Base-by-base conservation (phyloP, 805 yeast genomes). In the Zygoascus bituminiphila region DNA sequence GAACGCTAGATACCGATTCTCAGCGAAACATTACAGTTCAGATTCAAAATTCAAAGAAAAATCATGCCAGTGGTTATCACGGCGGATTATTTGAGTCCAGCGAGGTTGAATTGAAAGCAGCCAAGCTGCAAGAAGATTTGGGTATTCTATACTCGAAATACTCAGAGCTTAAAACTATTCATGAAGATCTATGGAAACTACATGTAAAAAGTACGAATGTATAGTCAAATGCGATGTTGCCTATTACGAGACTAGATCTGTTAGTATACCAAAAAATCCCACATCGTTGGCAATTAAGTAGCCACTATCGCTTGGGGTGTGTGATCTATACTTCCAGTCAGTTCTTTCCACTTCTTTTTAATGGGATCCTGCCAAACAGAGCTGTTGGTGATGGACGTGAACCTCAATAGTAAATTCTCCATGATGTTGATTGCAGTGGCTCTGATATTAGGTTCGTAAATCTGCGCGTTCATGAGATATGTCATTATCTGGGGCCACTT, bases 401-500 rank as follows among this genome's bases (percentile, higher is more conserved):
- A 23, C 21, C 21, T 41, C 22, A 24, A 23, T 17, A 33, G n/a
- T 6, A 44, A 19, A 14, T 36, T 44, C 26, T 44, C 29, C 46
- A 44, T 14, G 25, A 43, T 31, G 29, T 31, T 22, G 9, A 44
- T 20, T 41, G 17, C 20, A 4, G 31, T 15, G 7, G 29, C 14
- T 15, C 26, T 22, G 14, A 21, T 19, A 9, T 31, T n/a, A 20
- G 40, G 39, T 21, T 36, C 46, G 14, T 26, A 15, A 31, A 44
- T 35, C 12, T 36, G 26, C 12, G 22, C 21, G 19, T 33, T n/a
- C 17, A 44, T 6, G 12, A 36, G 41, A 19, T n/a, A 41, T 5
- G 59, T 59, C 60, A 67, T 53, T 10, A 61, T 53, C 5, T 45
- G 39, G 1, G 69, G 62, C 67, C 67, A 66, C 1, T 49, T 47